Conservation (phyloP, 2,329 filamentous ascomycete species). For the Aspergillus transmontanensis region DNA sequence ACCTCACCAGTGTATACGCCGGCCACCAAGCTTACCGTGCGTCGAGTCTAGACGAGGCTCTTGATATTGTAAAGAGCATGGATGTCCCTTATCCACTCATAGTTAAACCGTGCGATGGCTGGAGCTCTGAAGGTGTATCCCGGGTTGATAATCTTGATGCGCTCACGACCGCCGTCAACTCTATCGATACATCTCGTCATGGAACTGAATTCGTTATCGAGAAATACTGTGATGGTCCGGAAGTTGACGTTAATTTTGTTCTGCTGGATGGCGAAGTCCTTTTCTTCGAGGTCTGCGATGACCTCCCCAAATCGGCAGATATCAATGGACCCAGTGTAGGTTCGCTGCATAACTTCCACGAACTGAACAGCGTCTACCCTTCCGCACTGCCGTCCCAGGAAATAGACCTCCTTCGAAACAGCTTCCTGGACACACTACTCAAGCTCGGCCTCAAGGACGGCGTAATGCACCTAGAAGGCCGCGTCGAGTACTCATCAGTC, state of each 20-base stretch:
- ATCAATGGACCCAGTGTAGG: background rate
- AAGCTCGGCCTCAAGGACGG: constrained; percentile 4
- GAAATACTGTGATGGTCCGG: constrained; percentile 17
- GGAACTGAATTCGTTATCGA: constrained; percentile 10
- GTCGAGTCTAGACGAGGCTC: background rate
- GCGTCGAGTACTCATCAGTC: constrained; percentile 8
- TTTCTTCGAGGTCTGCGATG: constrained; percentile 18
- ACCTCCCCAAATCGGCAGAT: constrained; percentile 16
- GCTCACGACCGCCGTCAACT: background rate
- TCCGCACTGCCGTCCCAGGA: constrained; percentile 3
- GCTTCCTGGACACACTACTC: constrained; percentile 1
- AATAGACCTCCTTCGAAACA: background rate
- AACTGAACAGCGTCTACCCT: constrained; percentile 2
- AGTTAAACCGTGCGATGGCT: constrained; percentile 6
- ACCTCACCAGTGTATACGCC: background rate
- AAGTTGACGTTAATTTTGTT: constrained; percentile 22
- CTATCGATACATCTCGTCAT: background rate
- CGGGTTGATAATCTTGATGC: background rate
- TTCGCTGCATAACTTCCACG: constrained; percentile 1
- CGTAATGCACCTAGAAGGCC: constrained; percentile 12
- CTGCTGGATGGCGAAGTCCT: constrained; percentile 16
- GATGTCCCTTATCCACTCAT: constrained; percentile 2
- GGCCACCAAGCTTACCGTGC: background rate
- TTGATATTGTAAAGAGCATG: background rate
- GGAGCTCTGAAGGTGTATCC: background rate